Conservation (phyloP, 352 stramenopile species). For the Phytophthora syringae region DNA sequence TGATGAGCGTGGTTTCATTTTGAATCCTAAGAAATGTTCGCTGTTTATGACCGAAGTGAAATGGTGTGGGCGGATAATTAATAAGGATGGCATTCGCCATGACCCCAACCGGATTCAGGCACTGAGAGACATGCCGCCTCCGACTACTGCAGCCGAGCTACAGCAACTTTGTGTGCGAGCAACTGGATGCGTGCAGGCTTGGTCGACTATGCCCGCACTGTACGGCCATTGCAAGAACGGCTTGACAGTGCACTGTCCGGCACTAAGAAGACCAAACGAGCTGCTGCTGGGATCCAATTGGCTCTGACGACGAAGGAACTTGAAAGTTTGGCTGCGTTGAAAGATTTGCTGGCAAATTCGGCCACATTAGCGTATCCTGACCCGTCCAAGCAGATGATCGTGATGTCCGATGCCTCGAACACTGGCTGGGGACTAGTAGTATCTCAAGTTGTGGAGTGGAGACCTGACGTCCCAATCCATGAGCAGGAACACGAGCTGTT, state of each 20-base stretch:
- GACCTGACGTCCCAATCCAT: background rate
- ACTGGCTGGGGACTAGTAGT: slow-evolving; percentile 3
- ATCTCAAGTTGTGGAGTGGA: slow-evolving; percentile 2
- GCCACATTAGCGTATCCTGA: slow-evolving; percentile 6
- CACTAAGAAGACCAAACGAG: background rate
- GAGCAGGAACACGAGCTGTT: slow-evolving; percentile 10
- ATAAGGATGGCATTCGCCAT: slow-evolving; percentile 14
- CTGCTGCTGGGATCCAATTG: background rate
- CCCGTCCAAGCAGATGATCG: background rate
- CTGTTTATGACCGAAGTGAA: slow-evolving; percentile 17
- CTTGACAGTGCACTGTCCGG: background rate
- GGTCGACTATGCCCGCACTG: slow-evolving; percentile 19
- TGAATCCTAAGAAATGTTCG: slow-evolving; percentile 29
- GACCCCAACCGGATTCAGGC: slow-evolving; percentile 15
- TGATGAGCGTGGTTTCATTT: slow-evolving; percentile 13
- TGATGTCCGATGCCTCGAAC: slow-evolving; percentile 4
- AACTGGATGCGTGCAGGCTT: slow-evolving; percentile 28
- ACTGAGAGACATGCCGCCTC: background rate
- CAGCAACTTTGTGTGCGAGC: slow-evolving; percentile 32
- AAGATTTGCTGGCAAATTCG: slow-evolving; percentile 1
- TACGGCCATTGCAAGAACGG: slow-evolving; percentile 19
- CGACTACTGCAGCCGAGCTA: slow-evolving; percentile 19
- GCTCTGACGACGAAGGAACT: background rate
- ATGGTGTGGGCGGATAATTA: slow-evolving; percentile 35
- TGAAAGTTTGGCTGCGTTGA: background rate